Base-by-base conservation (phyloP, 352 stramenopile species). In the Saprolegnia parasitica region DNA sequence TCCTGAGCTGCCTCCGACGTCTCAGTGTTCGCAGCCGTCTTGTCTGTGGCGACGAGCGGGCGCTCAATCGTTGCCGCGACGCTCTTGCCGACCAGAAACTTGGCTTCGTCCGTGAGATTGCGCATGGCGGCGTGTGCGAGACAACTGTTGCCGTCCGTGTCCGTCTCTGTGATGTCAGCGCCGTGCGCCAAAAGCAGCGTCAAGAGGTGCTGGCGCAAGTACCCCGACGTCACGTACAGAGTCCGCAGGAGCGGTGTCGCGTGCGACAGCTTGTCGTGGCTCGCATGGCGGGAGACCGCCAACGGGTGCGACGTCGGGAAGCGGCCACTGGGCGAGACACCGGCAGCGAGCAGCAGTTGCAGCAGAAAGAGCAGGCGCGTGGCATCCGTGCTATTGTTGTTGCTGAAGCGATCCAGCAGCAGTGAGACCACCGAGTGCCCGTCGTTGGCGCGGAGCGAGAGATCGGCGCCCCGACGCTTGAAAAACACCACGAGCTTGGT, bases 51-150 rank as follows among this genome's bases (percentile, higher is more conserved):
- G 42, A 88, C 79, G 5, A 65, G 73, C 39, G 89, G 29, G 29
- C 29, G 29, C 29, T 35, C 2, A 5, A 35, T 35, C 29, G 29
- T 35, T 5, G 52, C 71, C 3, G 67, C 76, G 35, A 79, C 78
- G 5, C 77, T 70, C n/a, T 78, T 74, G 1, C 80, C 83, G 52
- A 90, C 65, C 0, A 72, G 73, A 6, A 90, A 73, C 26, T 76
- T 74, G 21, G 78, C 71, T 67, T 90, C 81, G 2, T 57, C 52
- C 29, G 77, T 35, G 20, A 88, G 67, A 35, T 93, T 93, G 15
- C 72, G 73, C 0, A 76, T 72, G 3, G 79, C 74, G 23, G 90
- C 66, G 63, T 93, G 84, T 74, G 85, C 86, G n/a, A 90, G 58
- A 0, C 84, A 20, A 5, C 75, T 87, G 63, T 91, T 87, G 13